Evolutionary conservation across 495 filamentous ascomycete genomes (phyloP).

Genomic region (Aspergillus egyptiacus): DNA sequence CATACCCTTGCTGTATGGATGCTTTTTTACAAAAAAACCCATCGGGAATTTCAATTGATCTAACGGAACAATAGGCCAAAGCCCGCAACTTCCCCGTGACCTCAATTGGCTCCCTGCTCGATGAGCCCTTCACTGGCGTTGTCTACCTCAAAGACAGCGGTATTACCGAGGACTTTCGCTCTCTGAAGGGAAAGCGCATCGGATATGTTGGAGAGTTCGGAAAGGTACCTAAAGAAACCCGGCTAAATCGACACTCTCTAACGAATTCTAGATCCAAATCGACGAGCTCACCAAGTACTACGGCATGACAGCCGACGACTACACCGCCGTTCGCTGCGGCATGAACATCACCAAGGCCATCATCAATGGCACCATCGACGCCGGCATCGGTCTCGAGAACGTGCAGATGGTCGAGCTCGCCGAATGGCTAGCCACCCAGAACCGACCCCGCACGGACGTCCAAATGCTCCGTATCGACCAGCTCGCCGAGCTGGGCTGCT

Average conservation of each 20-base stretch:
- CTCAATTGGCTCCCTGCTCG: slow-evolving; percentile 62
- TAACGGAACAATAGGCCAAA: slow-evolving; percentile 44
- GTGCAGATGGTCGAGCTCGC: slow-evolving; percentile 70
- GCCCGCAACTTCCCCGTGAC: slow-evolving; percentile 63
- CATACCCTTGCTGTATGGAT: slow-evolving; percentile 57
- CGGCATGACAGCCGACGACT: slow-evolving; percentile 62
- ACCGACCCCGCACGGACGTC: slow-evolving; percentile 54
- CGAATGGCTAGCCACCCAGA: slow-evolving; percentile 58
- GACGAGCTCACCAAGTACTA: slow-evolving; percentile 69
- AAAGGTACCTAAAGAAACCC: slow-evolving; percentile 35
- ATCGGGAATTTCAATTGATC: no score
- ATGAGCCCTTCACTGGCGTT: slow-evolving; percentile 68
- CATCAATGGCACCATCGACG: slow-evolving; percentile 59
- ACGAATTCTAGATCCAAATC: slow-evolving; percentile 54
- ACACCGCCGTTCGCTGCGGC: slow-evolving; percentile 61
- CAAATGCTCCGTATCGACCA: slow-evolving; percentile 71
- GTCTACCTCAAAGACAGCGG: slow-evolving; percentile 64
- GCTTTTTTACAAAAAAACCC: not conserved
- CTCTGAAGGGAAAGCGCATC: slow-evolving; percentile 60
- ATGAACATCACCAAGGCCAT: slow-evolving; percentile 62
- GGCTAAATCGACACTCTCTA: not conserved
- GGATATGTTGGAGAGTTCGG: slow-evolving; percentile 70
- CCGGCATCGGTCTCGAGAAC: slow-evolving; percentile 66
- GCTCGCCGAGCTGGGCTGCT: slow-evolving; percentile 65
- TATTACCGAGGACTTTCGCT: slow-evolving; percentile 58